Evolutionary conservation across 2,329 filamentous ascomycete species (phyloP), one percentile per base, ranked within the genome.

Genomic region (Microdochium nivale): DNA sequence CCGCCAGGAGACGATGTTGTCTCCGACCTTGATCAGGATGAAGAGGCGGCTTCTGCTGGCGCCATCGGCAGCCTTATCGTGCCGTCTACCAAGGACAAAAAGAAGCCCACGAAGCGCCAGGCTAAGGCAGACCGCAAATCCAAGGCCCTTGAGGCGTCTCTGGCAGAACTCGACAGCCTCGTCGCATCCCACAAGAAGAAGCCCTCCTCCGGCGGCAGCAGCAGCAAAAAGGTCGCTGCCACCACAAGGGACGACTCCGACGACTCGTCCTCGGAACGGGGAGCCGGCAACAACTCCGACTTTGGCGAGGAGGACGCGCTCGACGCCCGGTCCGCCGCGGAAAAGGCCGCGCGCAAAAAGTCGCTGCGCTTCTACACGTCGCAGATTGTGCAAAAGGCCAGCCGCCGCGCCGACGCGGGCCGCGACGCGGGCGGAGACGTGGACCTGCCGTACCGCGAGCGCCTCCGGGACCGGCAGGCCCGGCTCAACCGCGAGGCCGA

Each of bases 291-390:
- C 55, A 80, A 88, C 60, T 95, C 90, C 2, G 94, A 99, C 73
- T 92, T 99, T 65, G 94, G 92, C 60, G 94, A 99, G 62, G 90
- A 96, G 66, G 86, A 88, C 16, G 73, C 76, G 3, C 79, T 97
- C 53, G 89, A 90, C 51, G 83, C 84, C 11, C 79, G 84, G 55
- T 84, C 92, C 54, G 86, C 89, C 1, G 88, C 87, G 43, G 89
- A 95, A 62, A 99, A 99, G 71, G 88, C 86, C 0, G 81, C 83
- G 54, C 88, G 88, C 68, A 96, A 94, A 77, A 96, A 95, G 76
- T 90, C 83, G 57, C 80, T 99, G 53, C 87, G 90, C 56, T 99
- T 99, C 77, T 99, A 99, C 78, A 97, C 95, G 2, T 96, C 91
- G 2, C 94, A 99, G 67, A 94, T 99, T 58, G 87, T 88, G 25